Conservation (phyloP, 208 protist genomes). For the Trypanosomatidae sp. region DNA sequence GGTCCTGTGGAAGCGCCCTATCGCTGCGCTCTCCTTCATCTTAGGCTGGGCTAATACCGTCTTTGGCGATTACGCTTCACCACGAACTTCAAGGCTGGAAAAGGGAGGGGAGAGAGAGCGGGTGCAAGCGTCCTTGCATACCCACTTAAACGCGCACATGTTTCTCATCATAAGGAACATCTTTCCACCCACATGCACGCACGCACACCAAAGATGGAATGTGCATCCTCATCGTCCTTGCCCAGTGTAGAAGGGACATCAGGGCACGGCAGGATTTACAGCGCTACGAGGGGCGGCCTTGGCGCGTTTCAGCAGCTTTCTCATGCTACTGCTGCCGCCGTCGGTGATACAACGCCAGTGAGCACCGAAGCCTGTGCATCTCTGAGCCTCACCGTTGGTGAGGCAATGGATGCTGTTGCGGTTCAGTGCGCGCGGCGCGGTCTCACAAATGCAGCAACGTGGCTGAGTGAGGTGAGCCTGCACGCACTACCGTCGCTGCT, state of each 20-base stretch:
- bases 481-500: constrained; percentile 39
- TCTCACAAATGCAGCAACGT: constrained; percentile 50
- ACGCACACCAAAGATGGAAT: background rate
- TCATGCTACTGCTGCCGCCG: background rate
- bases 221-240: background rate
- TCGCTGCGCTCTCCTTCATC: background rate
- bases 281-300: background rate
- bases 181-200: background rate
- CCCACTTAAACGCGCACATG: background rate
- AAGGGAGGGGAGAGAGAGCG: background rate
- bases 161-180: constrained; percentile 2
- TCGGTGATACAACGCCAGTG: background rate
- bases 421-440: constrained; percentile 66
- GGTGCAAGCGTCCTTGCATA: background rate
- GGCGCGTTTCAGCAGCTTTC: background rate
- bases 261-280: background rate
- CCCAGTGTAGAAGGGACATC: background rate
- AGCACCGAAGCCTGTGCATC: background rate
- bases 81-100: background rate
- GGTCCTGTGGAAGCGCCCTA: background rate
- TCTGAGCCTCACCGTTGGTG: constrained; percentile 29
- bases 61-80: background rate
- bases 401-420: constrained; percentile 51
- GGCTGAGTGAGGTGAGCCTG: constrained; percentile 73
- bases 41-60: background rate